Evolutionary conservation across 768 basidiomycete genomes (phyloP).

Genomic region (Psilocybe subaeruginosa): DNA sequence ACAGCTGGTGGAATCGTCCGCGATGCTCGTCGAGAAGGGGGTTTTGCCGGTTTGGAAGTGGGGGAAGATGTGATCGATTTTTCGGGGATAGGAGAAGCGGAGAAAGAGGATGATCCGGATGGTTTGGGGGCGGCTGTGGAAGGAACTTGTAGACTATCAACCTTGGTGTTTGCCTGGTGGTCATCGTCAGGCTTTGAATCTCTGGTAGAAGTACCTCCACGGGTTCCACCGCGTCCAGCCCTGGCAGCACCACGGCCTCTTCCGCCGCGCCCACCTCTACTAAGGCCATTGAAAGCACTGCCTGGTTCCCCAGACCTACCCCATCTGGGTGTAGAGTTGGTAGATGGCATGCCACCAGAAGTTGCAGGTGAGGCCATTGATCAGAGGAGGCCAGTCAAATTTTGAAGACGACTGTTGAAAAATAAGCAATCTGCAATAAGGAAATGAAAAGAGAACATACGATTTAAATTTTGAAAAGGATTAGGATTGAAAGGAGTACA

Average conservation of each 20-base stretch:
- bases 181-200: slow-evolving; percentile 19
- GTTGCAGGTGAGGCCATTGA: slow-evolving; percentile 48
- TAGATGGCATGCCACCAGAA: slow-evolving; percentile 27
- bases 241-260: slow-evolving; percentile 38
- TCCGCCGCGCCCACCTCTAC: slow-evolving; percentile 38
- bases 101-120: slow-evolving; percentile 9
- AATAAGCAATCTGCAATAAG: slow-evolving; percentile 4
- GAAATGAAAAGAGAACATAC: slow-evolving; percentile 10
- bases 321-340: slow-evolving; percentile 46
- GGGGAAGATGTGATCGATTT: slow-evolving; percentile 28
- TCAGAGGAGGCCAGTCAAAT: slow-evolving; percentile 7
- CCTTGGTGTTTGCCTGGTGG: slow-evolving; percentile 15
- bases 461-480: slow-evolving; percentile 4
- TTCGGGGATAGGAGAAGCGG: slow-evolving; percentile 15
- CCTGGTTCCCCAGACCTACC: slow-evolving; percentile 47
- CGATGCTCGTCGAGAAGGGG: slow-evolving; percentile 35
- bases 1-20: slow-evolving; percentile 32
- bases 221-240: slow-evolving; percentile 31
- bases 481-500: neutral
- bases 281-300: slow-evolving; percentile 48
- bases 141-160: slow-evolving; percentile 3
- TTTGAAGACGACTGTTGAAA: slow-evolving; percentile 5
- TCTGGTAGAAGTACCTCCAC: slow-evolving; percentile 28
- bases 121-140: slow-evolving; percentile 1
- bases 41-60: slow-evolving; percentile 30